Base-by-base conservation (phyloP, 495 filamentous ascomycete species). In the Penicillium coffeae region DNA sequence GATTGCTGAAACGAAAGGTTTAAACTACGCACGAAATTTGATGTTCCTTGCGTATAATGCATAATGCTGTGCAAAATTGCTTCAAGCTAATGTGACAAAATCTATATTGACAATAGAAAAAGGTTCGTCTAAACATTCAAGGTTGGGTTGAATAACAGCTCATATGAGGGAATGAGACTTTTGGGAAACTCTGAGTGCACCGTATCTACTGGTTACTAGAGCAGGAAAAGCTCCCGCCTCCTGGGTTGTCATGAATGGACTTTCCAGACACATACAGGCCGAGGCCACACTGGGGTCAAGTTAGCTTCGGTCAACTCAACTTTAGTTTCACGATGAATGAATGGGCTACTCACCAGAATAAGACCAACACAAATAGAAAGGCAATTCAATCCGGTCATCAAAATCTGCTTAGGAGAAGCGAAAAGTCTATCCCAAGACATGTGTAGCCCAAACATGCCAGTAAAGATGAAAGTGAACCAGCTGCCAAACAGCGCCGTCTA, bases 1-100 rank as follows among this genome's bases (percentile, higher is more conserved):
- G 93, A 0, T 63, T 99, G 66, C 68, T 98, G 40, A 90, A 80
- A 77, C 78, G 84, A 62, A 96, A 93, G 76, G 62, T 86, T 5
- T 64, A 42, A 16, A 38, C 14, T n/a, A 30, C 4, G 25, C 25
- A 30, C 10, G 10, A 4, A 30, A 30, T 10, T 30, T 10, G 25
- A 30, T 30, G 4, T 30, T 10, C 10, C 10, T 30, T 30, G 25
- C 10, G 25, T 10, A 30, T 30, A 5, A 30, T 30, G 25, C 25
- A 30, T 30, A 10, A 30, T 30, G 25, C 25, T 30, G 10, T 30
- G 25, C 25, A 10, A 30, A 5, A 5, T 10, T 10, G 10, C 19
- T 18, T 27, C n/a, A 30, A 42, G 8, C 14, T 27, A 27, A 42
- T 7, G 9, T 19, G 25, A 30, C 25, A 30, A 10, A 10, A 4